Percentiles rank a stretch among this genome's conserved stretches.
These are phyloP conservation scores for Fusarium hostae DNA, from an alignment of 2,329 filamentous ascomycete species.

Conservation along the genomic window DNA sequence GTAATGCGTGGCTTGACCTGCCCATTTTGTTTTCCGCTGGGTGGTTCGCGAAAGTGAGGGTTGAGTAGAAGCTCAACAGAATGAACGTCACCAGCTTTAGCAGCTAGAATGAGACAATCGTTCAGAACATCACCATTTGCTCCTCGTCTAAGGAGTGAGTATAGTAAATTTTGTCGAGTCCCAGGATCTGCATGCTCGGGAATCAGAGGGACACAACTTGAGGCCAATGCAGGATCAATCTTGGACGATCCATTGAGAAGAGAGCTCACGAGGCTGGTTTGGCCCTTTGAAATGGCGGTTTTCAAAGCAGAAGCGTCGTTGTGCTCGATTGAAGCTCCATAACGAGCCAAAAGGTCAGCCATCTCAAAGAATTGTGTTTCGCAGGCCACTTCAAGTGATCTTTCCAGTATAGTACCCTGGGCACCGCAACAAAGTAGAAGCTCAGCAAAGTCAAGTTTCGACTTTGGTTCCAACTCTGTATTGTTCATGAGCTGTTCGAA, in stretches of 20 bases:
- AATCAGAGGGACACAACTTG: conserved; percentile 61
- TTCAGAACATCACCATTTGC: conserved; percentile 59
- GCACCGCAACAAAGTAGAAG: conserved; percentile 69
- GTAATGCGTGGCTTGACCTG: conserved; percentile 45
- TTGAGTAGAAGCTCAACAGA: conserved; percentile 62
- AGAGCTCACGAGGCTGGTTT: conserved; percentile 58
- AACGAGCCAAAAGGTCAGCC: conserved; percentile 62
- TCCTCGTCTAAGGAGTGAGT: conserved; percentile 61
- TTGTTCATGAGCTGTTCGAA: conserved; percentile 61
- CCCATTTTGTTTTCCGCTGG: conserved; percentile 30
- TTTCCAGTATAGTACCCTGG: conserved; percentile 60
- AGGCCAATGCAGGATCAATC: conserved; percentile 59
- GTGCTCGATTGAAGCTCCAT: conserved; percentile 66
- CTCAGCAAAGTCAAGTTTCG: conserved; percentile 64
- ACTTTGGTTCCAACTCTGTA: conserved; percentile 57
- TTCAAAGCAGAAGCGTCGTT: conserved; percentile 62
- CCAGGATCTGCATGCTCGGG: conserved; percentile 59
- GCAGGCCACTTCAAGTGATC: conserved; percentile 61
- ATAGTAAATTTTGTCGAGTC: conserved; percentile 58
- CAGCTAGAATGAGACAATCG: conserved; percentile 62
- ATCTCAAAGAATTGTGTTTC: conserved; percentile 64
- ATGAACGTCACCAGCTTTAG: conserved; percentile 58
- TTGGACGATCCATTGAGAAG: conserved; percentile 58
- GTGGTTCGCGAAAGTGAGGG: conserved; percentile 56
- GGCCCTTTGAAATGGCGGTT: conserved; percentile 58